These are phyloP conservation scores for Globisporangium nagaii DNA, from an alignment of 352 stramenopile species.

Conservation along the genomic window DNA sequence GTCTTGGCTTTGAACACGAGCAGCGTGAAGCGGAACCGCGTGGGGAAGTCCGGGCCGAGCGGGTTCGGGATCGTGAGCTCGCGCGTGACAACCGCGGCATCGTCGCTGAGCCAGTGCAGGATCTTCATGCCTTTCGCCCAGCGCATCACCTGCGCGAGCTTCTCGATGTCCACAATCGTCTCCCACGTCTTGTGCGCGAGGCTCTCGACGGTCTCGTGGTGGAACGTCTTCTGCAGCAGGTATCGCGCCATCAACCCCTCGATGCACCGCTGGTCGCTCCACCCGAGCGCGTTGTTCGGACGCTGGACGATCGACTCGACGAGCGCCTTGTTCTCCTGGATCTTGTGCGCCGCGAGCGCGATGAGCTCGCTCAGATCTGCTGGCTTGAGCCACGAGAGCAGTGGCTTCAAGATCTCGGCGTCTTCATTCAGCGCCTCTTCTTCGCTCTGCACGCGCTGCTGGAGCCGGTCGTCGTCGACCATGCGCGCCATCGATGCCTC, in stretches of 20 bases:
- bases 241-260: conserved; percentile 23
- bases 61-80: conserved; percentile 21
- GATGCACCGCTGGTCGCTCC: conserved; percentile 29
- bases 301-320: conserved; percentile 17
- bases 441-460: conserved; percentile 2
- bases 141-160: conserved; percentile 24
- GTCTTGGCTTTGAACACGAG: conserved; percentile 13
- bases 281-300: conserved; percentile 30
- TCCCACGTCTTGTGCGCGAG: conserved; percentile 27
- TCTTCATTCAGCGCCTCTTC: conserved; percentile 11
- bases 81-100: conserved; percentile 17
- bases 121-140: conserved; percentile 39
- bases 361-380: conserved; percentile 7
- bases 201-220: conserved; percentile 8
- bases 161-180: conserved; percentile 13
- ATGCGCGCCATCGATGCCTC: conserved; percentile 11
- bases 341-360: conserved; percentile 6
- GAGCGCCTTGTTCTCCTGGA: conserved; percentile 20
- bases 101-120: conserved; percentile 21
- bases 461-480: conserved; percentile 4
- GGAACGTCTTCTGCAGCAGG: conserved; percentile 30
- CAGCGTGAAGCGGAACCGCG: conserved; percentile 19
- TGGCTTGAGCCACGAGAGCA: conserved; percentile 11
- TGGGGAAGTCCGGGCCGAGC: conserved; percentile 6
- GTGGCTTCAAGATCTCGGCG: conserved; percentile 12